Base-by-base conservation (phyloP, 208 protist species). In the Phytomonas sp. region DNA sequence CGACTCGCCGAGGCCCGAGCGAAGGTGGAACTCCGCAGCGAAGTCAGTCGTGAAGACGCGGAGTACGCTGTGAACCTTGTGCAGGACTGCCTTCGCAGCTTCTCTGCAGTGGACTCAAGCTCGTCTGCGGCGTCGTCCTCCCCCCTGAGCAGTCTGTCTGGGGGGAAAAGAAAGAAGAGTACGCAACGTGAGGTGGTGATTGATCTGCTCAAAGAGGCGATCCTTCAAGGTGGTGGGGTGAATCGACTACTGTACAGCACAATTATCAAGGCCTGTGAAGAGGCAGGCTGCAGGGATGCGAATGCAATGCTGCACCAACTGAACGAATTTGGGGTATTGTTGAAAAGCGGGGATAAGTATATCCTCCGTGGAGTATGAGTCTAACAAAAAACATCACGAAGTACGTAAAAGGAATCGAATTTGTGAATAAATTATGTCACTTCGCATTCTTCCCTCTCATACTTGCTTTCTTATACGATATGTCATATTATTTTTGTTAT, bases 21-120 rank as follows among this genome's bases (percentile, higher is more conserved):
- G 23, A 95, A 94, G 77, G 75, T 93, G 66, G 95, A 98, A 77
- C 81, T 98, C 30, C 79, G 96, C 1, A 76, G 87, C 59, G 79
- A 87, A 23, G 95, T 98, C 3, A 97, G 90, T 0, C 68, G 81
- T 59, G 71, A 93, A 12, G 98, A 99, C 78, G 97, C 98, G 23
- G 59, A 69, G 33, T 97, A 97, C 76, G 94, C 95, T 29, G 89
- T 98, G 32, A 74, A 83, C 61, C 77, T 98, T 12, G 84, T 98
- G 69, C 91, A 94, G 66, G 40, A 76, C 2, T 94, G 88, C 63
- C 72, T 81, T 29, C 72, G 80, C 52, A 83, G 77, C 31, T 84
- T 84, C 64, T 64, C 75, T 60, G 73, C 71, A 12, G 64, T 70
- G 23, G 69, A 69, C n/a, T 56, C 69, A 0, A 56, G 74, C 36